Conservation (phyloP, 2,329 filamentous ascomycete species). For the Xylariomycetidae sp. region DNA sequence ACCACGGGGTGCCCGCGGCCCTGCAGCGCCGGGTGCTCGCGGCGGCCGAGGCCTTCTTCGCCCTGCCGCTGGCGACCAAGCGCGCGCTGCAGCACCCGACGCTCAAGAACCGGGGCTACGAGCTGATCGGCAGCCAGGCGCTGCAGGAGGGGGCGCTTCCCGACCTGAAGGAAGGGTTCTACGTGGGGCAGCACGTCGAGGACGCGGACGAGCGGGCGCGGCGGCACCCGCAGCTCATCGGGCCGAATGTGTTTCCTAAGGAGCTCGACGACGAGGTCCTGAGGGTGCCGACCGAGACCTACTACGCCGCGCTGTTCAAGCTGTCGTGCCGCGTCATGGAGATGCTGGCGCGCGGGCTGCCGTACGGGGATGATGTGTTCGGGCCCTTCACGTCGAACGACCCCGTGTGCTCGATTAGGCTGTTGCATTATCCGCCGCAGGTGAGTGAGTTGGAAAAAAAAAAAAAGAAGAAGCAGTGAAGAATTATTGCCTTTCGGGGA, state of each 20-base stretch:
- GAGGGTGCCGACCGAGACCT: slow-evolving; percentile 14
- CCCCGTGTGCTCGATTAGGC: slow-evolving; percentile 15
- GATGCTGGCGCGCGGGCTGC: slow-evolving; percentile 17
- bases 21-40: slow-evolving; percentile 6
- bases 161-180: slow-evolving; percentile 28
- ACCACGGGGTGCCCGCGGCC: slow-evolving; percentile 4
- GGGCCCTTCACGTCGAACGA: slow-evolving; percentile 17
- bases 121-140: slow-evolving; percentile 7
- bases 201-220: slow-evolving; percentile 22
- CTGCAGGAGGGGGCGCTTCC: slow-evolving; percentile 12
- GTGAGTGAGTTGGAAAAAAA: too few species aligned
- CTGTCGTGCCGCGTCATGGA: slow-evolving; percentile 15
- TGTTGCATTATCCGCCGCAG: slow-evolving; percentile 19
- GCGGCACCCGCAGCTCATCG: slow-evolving; percentile 15
- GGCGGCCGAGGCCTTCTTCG: slow-evolving; percentile 7
- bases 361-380: slow-evolving; percentile 16
- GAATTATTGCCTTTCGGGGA: too few species aligned
- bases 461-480: too few species aligned
- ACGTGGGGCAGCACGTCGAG: slow-evolving; percentile 35
- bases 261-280: slow-evolving; percentile 10
- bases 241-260: slow-evolving; percentile 17
- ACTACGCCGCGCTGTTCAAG: slow-evolving; percentile 12
- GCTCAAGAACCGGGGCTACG: slow-evolving; percentile 11
- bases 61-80: slow-evolving; percentile 7
- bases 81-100: slow-evolving; percentile 2